These are phyloP conservation scores for Tephrocybe sp. DNA, from an alignment of 768 basidiomycete species.

Conservation along the genomic window DNA sequence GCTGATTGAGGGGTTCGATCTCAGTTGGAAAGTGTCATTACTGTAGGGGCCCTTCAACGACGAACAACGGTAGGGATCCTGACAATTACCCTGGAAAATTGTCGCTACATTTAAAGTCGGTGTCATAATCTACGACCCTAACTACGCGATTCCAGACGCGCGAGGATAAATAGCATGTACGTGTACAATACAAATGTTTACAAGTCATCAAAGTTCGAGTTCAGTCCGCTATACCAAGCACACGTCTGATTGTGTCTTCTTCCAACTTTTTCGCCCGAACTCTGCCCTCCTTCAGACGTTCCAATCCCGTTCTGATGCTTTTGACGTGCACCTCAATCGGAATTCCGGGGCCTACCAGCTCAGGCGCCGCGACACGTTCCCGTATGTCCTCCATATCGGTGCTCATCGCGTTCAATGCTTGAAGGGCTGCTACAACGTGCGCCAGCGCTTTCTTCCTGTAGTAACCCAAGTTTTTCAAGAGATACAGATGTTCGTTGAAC, in stretches of 20 bases:
- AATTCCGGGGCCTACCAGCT: conserved; percentile 55
- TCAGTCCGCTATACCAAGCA: conserved; percentile 22
- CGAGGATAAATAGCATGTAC: conserved; percentile 10
- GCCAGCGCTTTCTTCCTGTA: conserved; percentile 63
- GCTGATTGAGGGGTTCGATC: too few species aligned
- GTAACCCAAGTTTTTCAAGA: conserved; percentile 54
- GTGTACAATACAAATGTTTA: conserved; percentile 2
- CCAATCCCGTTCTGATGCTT: conserved; percentile 65
- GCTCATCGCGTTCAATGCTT: conserved; percentile 60
- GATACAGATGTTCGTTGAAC: conserved; percentile 47
- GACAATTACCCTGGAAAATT: too few species aligned
- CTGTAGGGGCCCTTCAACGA: too few species aligned
- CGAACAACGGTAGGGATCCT: too few species aligned
- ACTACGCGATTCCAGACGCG: too few species aligned
- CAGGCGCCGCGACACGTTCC: conserved; percentile 69
- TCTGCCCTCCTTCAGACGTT: conserved; percentile 60
- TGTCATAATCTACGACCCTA: too few species aligned
- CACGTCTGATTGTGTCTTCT: conserved; percentile 35
- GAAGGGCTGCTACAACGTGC: conserved; percentile 67
- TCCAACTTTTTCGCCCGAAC: conserved; percentile 48
- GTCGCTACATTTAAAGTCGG: too few species aligned
- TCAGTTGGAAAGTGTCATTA: too few species aligned
- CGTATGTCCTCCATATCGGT: conserved; percentile 78
- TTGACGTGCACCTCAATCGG: conserved; percentile 76
- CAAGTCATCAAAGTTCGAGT: background rate